Base-by-base conservation (phyloP, 2,329 filamentous ascomycete species). In the Akanthomyces lecanii region DNA sequence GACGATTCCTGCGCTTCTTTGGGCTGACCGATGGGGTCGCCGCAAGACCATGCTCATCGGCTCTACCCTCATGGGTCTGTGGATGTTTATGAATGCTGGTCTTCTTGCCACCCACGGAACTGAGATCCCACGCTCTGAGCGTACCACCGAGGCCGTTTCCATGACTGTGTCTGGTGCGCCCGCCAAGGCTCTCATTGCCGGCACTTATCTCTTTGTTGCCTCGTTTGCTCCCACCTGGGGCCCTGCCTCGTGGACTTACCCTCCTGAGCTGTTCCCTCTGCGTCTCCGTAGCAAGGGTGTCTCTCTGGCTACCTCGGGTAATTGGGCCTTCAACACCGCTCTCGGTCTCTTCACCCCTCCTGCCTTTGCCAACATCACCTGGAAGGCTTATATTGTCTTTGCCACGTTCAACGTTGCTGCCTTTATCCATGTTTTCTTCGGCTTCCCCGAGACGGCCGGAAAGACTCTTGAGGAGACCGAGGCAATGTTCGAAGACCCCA, bases 1-100 rank as follows among this genome's bases (percentile, higher is more conserved):
- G 86, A 94, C 91, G 0, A 73, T 93, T 3, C 89, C 89, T 0
- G 90, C 90, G 1, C 81, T 94, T 28, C 75, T 93, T 63, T 93
- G 80, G 77, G 83, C 93, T 69, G 90, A 95, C 68, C 80, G 81
- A 62, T 91, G 88, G 86, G 91, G 91, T 53, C 89, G 90, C 66
- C 87, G 88, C 52, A 83, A 85, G 62, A 79, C 89, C 8, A 81
- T 91, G 64, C 84, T 90, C 55, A 74, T 81, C n/a, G 88, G 88
- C 63, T 84, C 80, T 42, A 76, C 88, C 23, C 84, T 87, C 28
- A 90, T 90, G 88, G 84, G 79, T 4, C 69, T 82, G 1, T 89
- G 80, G 66, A 84, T 85, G 70, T 84, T 81, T 44, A 73, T 81
- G 56, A 83, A 84, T 25, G 83, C 79, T 2, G 83, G 77, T 7